phyloP scores from a whole-genome alignment of 2,329 filamentous ascomycete species.

The Diaporthe longicolla region DNA sequence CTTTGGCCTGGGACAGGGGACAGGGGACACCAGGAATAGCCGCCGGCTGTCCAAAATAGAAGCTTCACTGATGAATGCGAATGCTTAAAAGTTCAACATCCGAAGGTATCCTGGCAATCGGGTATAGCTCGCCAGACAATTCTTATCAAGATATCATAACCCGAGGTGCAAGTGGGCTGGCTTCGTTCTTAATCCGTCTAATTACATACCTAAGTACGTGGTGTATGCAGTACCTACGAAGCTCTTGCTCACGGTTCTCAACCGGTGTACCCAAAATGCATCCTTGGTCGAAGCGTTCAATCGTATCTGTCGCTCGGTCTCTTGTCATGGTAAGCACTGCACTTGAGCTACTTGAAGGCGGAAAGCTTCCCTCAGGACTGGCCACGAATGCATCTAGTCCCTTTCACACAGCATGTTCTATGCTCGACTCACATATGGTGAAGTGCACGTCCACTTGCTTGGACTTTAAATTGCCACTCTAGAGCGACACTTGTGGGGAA shows the following conservation, averaged over 20 bases:
- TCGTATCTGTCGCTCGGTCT: too few relatives aligned
- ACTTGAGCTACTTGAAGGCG: too few relatives aligned
- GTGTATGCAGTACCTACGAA: too few relatives aligned
- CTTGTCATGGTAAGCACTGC: not conserved
- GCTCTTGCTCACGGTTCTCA: too few relatives aligned
- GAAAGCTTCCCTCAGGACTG: too few relatives aligned
- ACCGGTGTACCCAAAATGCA: too few relatives aligned
- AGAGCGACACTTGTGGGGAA: not conserved
- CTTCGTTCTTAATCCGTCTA: too few relatives aligned
- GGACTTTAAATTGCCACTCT: not conserved
- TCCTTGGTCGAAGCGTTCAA: too few relatives aligned
- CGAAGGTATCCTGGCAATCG: not conserved
- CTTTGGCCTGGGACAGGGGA: conserved; percentile 6
- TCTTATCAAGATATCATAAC: not conserved
- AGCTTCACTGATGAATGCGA: not conserved
- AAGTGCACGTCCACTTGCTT: not conserved
- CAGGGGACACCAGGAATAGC: conserved; percentile 9
- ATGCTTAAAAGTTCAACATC: conserved; percentile 8
- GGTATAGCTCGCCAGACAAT: too few relatives aligned
- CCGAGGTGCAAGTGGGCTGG: too few relatives aligned
- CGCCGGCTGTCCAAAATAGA: conserved; percentile 26
- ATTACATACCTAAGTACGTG: too few relatives aligned
- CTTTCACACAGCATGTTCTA: not conserved
- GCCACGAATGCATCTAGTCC: too few relatives aligned
- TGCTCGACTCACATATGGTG: not conserved